phyloP scores from a whole-genome alignment of 176 grass and related monocot genomes.

The Dactylis glomerata region DNA sequence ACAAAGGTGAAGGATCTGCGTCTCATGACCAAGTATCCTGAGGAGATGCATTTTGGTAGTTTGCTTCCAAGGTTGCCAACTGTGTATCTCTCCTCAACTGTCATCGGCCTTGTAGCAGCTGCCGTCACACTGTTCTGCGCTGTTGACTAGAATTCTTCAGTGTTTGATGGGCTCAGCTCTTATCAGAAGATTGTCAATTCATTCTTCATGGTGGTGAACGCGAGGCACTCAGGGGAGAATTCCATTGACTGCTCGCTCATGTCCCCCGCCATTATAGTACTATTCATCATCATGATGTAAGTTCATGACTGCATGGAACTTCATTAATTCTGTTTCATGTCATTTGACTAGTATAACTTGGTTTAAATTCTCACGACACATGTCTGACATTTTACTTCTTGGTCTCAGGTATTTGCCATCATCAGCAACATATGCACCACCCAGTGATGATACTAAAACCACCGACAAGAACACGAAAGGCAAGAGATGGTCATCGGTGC shows the following conservation, averaged over 20 bases:
- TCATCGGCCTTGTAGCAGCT: slow-evolving; percentile 12
- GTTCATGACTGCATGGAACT: background rate
- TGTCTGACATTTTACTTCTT: background rate
- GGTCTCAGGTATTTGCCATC: slow-evolving; percentile 62
- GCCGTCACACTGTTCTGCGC: slow-evolving; percentile 23
- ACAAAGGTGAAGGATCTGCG: slow-evolving; percentile 30
- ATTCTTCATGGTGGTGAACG: slow-evolving; percentile 52
- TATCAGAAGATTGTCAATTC: slow-evolving; percentile 54
- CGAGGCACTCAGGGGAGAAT: slow-evolving; percentile 54
- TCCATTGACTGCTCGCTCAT: slow-evolving; percentile 48
- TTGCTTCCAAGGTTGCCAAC: slow-evolving; percentile 20
- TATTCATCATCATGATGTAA: slow-evolving; percentile 67
- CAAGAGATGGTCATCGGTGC: background rate
- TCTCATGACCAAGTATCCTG: slow-evolving; percentile 23
- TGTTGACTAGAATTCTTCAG: slow-evolving; percentile 55
- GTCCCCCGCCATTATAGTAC: slow-evolving; percentile 37
- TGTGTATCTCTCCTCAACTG: slow-evolving; percentile 21
- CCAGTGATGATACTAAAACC: slow-evolving; percentile 7
- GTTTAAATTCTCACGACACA: background rate
- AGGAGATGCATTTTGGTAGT: slow-evolving; percentile 31
- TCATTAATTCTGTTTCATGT: background rate
- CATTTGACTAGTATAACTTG: background rate
- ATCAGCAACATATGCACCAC: slow-evolving; percentile 27
- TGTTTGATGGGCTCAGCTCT: slow-evolving; percentile 44
- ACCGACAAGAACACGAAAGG: background rate